These are phyloP conservation scores for Periglandula ipomoeae DNA, from an alignment of 2,329 filamentous ascomycete species.

Conservation along the genomic window DNA sequence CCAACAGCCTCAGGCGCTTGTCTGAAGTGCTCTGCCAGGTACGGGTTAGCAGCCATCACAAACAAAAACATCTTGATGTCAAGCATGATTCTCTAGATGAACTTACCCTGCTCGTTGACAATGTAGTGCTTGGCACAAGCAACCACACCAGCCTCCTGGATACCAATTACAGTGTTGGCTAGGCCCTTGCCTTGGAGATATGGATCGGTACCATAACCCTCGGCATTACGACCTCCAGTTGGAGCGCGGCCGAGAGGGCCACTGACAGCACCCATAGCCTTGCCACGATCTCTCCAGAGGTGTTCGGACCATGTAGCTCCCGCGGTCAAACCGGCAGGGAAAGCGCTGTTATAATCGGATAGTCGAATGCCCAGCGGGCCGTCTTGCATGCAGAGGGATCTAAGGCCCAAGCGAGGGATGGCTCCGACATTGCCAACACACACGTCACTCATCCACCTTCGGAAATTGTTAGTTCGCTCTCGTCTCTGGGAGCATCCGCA, in stretches of 20 bases:
- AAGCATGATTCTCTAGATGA: no score
- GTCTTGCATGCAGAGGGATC: slow-evolving; percentile 77
- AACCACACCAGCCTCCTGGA: slow-evolving; percentile 74
- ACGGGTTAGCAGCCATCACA: background rate
- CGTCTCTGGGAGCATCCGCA: background rate
- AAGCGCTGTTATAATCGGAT: slow-evolving; percentile 72
- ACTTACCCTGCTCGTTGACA: slow-evolving; percentile 55
- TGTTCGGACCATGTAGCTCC: slow-evolving; percentile 74
- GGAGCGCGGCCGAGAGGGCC: slow-evolving; percentile 39
- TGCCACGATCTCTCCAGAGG: slow-evolving; percentile 48
- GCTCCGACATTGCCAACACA: slow-evolving; percentile 72
- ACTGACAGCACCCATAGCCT: slow-evolving; percentile 35
- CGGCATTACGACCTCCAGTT: slow-evolving; percentile 51
- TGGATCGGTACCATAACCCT: slow-evolving; percentile 61
- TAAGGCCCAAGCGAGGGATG: slow-evolving; percentile 60
- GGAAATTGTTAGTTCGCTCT: slow-evolving; percentile 1
- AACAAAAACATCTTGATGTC: background rate
- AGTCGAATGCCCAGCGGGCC: slow-evolving; percentile 72
- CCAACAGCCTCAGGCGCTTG: slow-evolving; percentile 45
- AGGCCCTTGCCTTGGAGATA: slow-evolving; percentile 65
- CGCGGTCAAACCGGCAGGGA: slow-evolving; percentile 67
- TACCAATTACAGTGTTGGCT: slow-evolving; percentile 65
- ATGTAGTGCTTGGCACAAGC: slow-evolving; percentile 75
- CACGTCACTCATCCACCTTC: slow-evolving; percentile 44
- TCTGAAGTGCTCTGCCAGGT: slow-evolving; percentile 55